phyloP scores from a whole-genome alignment of 495 filamentous ascomycete species.

The Geoglossum glabrum region DNA sequence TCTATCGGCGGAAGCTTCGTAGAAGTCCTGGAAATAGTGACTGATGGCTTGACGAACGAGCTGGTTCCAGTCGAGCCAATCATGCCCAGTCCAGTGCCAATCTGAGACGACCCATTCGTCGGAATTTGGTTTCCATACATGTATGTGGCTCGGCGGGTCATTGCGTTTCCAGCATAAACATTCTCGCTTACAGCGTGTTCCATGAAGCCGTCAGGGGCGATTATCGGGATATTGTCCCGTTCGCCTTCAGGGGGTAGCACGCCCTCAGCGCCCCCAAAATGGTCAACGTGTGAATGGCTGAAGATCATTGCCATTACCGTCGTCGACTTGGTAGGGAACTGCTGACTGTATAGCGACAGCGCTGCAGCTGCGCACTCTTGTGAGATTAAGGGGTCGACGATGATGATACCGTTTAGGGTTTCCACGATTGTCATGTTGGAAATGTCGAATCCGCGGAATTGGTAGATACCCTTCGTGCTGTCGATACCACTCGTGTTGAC shows the following conservation, averaged over 20 bases:
- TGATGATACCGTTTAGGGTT: conserved; percentile 4
- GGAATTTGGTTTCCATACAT: conserved; percentile 5
- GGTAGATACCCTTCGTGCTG: too few species aligned
- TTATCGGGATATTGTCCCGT: conserved; percentile 1
- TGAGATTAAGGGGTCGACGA: conserved; percentile 6
- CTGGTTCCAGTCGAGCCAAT: too few species aligned
- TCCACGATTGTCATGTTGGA: conserved; percentile 10
- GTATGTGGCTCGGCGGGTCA: conserved; percentile 6
- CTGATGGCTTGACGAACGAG: too few species aligned
- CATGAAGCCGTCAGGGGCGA: conserved; percentile 7
- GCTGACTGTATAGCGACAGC: too few species aligned
- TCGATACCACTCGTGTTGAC: too few species aligned
- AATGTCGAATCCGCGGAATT: conserved; percentile 8
- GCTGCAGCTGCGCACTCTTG: too few species aligned
- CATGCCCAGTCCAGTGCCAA: conserved; percentile 6
- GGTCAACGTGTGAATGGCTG: conserved; percentile 9
- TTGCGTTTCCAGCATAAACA: conserved; percentile 7
- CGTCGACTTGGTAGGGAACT: not conserved
- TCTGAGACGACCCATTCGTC: not conserved
- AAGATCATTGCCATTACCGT: conserved; percentile 3
- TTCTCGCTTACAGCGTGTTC: conserved; percentile 8
- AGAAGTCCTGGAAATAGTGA: too few species aligned
- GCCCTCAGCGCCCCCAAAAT: conserved; percentile 5
- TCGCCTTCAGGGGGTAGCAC: conserved; percentile 2
- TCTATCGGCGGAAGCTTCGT: not conserved